These are phyloP conservation scores for Tulasnella calospora DNA, from an alignment of 768 basidiomycete species.

Conservation along the genomic window DNA sequence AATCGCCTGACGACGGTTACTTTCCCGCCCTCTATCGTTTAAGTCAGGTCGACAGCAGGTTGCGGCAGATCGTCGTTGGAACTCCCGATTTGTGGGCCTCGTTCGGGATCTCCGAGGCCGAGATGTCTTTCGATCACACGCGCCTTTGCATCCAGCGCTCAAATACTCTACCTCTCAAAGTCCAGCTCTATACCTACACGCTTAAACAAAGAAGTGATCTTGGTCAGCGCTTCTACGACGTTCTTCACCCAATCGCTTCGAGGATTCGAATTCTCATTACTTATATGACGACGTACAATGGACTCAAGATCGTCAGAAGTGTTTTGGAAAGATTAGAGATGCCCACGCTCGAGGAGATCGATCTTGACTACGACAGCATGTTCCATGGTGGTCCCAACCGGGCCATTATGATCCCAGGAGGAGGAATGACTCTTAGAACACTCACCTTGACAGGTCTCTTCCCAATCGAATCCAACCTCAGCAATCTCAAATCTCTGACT, in stretches of 20 bases:
- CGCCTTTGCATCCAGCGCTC: background rate
- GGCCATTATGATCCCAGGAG: background rate
- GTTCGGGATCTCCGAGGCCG: background rate
- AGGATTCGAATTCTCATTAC: background rate
- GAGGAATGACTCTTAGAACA: background rate
- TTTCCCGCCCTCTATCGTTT: background rate
- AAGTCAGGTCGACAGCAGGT: background rate
- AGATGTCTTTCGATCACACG: background rate
- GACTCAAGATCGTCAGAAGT: background rate
- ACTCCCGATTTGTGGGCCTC: background rate
- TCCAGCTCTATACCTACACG: background rate
- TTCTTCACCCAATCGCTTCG: background rate
- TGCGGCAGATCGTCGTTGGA: background rate
- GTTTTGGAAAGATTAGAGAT: background rate
- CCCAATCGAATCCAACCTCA: background rate
- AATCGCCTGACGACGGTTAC: background rate
- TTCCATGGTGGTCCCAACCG: background rate
- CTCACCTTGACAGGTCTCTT: background rate
- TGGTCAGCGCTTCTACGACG: background rate
- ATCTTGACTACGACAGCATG: background rate
- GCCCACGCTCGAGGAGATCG: background rate
- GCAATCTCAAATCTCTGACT: background rate
- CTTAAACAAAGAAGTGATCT: background rate
- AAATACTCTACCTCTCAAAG: background rate
- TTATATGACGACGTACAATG: background rate